Conservation (phyloP, 805 yeast genomes). For the Myxozyma monticola region DNA sequence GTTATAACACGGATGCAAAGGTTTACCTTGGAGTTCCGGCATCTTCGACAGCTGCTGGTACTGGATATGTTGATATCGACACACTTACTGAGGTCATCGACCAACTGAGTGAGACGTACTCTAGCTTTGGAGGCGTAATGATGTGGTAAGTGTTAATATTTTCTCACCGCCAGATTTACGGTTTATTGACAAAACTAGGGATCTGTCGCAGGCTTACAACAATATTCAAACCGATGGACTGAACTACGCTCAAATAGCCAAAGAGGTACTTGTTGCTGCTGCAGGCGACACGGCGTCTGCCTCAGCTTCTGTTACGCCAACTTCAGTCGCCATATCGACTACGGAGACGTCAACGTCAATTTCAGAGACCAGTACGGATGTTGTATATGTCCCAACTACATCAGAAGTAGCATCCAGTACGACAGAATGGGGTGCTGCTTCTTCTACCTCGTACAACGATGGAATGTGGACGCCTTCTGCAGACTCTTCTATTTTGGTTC, state of each 20-base stretch:
- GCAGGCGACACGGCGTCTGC: not conserved
- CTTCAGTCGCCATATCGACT: not conserved
- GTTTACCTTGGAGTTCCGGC: constrained; percentile 78
- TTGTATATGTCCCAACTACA: too few relatives aligned
- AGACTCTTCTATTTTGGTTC: not conserved
- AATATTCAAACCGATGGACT: constrained; percentile 43
- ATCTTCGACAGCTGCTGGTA: constrained; percentile 49
- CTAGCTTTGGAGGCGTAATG: constrained; percentile 69
- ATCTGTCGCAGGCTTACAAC: constrained; percentile 51
- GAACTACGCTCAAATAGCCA: constrained; percentile 50
- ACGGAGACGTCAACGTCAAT: too few relatives aligned
- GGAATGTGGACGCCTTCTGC: not conserved
- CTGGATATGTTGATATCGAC: constrained; percentile 55
- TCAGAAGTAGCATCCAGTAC: not conserved
- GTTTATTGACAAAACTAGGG: constrained; percentile 61
- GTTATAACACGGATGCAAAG: constrained; percentile 70
- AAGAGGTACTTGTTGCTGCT: constrained; percentile 41
- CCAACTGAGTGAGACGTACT: constrained; percentile 36
- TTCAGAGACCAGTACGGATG: too few relatives aligned
- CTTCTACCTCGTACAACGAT: constrained; percentile 10
- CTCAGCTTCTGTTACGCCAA: constrained; percentile 35
- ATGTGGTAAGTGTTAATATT: constrained; percentile 60
- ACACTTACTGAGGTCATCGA: constrained; percentile 34
- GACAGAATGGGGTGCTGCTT: constrained; percentile 6
- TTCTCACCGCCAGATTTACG: too few relatives aligned